Evolutionary conservation across 495 filamentous ascomycete genomes (phyloP).

Genomic region (Penicillium daleae): DNA sequence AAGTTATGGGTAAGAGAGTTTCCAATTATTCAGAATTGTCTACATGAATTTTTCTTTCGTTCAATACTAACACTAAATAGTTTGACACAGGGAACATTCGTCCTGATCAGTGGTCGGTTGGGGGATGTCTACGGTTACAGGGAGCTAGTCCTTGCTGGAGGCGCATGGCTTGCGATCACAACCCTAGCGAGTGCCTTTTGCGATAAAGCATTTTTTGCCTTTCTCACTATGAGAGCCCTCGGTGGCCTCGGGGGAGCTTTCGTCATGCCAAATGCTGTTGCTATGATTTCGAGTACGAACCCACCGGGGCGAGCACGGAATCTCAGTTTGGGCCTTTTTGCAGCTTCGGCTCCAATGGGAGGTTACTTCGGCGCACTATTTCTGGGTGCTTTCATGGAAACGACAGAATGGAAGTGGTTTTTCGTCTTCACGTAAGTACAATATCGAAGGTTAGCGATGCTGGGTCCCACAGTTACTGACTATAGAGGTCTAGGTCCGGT

Average conservation of each 20-base stretch:
- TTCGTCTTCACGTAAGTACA: slow-evolving; percentile 51
- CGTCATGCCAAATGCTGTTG: neutral
- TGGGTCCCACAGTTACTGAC: neutral
- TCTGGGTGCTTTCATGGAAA: slow-evolving; percentile 46
- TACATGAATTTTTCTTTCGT: neutral
- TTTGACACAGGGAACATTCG: neutral
- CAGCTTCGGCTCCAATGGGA: slow-evolving; percentile 52
- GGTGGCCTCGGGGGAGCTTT: neutral
- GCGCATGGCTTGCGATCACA: neutral
- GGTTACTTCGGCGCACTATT: slow-evolving; percentile 49
- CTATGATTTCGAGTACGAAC: neutral
- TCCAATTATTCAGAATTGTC: neutral
- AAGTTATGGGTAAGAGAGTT: neutral
- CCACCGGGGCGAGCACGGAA: slow-evolving; percentile 39
- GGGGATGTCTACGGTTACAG: neutral
- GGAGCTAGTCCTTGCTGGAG: neutral
- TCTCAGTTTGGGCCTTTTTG: slow-evolving; percentile 54
- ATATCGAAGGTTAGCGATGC: neutral
- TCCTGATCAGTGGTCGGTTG: neutral
- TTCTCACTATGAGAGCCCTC: neutral
- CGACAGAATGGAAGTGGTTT: slow-evolving; percentile 51
- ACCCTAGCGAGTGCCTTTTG: neutral
- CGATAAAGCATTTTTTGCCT: neutral
- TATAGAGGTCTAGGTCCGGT: slow-evolving; percentile 28
- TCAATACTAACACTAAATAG: neutral